These are phyloP conservation scores for Podosphaera aphanis DNA, from an alignment of 2,329 filamentous ascomycete species.

Conservation along the genomic window DNA sequence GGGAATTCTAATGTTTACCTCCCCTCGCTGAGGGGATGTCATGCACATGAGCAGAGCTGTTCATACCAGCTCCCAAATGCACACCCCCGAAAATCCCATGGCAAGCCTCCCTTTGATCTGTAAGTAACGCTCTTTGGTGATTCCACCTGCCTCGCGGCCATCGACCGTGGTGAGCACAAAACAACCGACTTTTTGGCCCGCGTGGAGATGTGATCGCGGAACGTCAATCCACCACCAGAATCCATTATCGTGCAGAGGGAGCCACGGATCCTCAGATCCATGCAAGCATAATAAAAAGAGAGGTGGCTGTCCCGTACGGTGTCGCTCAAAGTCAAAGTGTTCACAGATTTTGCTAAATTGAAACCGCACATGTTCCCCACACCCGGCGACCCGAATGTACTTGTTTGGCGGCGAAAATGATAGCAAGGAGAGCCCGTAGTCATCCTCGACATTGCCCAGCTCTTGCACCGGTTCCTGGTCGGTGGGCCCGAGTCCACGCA, in stretches of 20 bases:
- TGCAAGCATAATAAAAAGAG: not conserved
- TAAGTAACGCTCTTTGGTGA: not conserved
- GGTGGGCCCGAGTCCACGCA: conserved; percentile 28
- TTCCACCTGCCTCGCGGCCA: not conserved
- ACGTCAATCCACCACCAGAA: not conserved
- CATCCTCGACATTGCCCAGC: conserved; percentile 21
- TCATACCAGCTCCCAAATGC: not conserved
- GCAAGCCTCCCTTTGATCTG: not conserved
- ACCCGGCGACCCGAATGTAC: conserved; percentile 33
- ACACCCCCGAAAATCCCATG: not conserved
- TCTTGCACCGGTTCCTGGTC: conserved; percentile 24
- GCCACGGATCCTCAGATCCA: not conserved
- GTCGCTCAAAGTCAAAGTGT: conserved; percentile 16
- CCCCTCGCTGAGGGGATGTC: no score
- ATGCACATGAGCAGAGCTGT: no score
- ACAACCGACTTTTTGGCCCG: not conserved
- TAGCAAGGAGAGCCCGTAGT: conserved; percentile 28
- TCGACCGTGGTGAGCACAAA: not conserved
- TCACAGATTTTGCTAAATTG: conserved; percentile 57
- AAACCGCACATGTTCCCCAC: conserved; percentile 43
- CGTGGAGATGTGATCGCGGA: not conserved
- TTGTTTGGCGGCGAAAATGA: conserved; percentile 37
- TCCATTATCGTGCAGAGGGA: not conserved
- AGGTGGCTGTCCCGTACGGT: not conserved
- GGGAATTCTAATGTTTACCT: no score